phyloP scores from a whole-genome alignment of 2,329 filamentous ascomycete species.

The Phaeosphaeria sp. region DNA sequence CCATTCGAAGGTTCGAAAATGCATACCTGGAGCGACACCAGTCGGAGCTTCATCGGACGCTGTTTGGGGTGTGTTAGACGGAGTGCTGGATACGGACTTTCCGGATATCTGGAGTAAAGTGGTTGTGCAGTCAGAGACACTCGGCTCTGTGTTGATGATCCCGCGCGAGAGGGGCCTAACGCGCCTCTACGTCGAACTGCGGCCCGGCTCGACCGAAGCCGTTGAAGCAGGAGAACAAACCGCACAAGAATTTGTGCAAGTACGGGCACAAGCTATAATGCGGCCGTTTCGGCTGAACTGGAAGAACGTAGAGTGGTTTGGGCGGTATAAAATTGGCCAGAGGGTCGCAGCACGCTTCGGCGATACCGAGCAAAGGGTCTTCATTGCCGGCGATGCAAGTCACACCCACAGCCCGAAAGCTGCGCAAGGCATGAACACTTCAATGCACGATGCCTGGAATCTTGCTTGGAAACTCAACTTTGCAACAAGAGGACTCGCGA shows the following conservation, averaged over 20 bases:
- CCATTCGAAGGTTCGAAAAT: constrained; percentile 71
- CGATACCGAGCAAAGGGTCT: constrained; percentile 51
- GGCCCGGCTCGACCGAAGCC: constrained; percentile 43
- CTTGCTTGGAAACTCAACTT: constrained; percentile 55
- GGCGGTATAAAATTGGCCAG: constrained; percentile 59
- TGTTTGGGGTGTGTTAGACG: constrained; percentile 76
- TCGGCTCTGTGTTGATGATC: constrained; percentile 75
- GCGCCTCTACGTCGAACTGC: constrained; percentile 61
- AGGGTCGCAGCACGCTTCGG: constrained; percentile 55
- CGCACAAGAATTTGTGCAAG: constrained; percentile 73
- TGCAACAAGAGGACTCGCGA: constrained; percentile 46
- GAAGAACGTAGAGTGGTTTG: constrained; percentile 59
- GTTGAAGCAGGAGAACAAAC: constrained; percentile 38
- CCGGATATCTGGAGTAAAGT: constrained; percentile 79
- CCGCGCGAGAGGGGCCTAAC: constrained; percentile 77
- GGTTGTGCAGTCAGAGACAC: constrained; percentile 69
- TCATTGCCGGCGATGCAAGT: constrained; percentile 58
- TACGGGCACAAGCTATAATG: constrained; percentile 61
- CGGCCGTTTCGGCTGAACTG: constrained; percentile 54
- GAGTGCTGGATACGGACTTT: constrained; percentile 73
- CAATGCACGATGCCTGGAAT: constrained; percentile 54
- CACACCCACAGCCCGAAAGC: constrained; percentile 53
- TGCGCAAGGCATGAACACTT: constrained; percentile 55
- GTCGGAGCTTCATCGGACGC: constrained; percentile 60
- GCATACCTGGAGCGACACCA: constrained; percentile 58